Conservation (phyloP, 371 early-diverging fungal species). For the Mortierella sp. region DNA sequence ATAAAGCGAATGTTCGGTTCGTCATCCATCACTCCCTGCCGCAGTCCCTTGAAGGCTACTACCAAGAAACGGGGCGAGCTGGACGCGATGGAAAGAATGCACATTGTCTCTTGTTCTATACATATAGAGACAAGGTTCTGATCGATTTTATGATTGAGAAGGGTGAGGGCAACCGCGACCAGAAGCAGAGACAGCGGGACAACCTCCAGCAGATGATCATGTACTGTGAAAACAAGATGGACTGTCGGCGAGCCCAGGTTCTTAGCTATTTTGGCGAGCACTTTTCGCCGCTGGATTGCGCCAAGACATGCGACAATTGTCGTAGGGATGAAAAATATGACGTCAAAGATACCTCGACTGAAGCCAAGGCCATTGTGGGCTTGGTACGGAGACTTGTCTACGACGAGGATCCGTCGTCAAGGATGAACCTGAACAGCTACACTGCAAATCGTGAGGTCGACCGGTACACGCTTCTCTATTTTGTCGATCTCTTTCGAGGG, state of each 20-base stretch:
- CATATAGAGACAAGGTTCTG: constrained; percentile 81
- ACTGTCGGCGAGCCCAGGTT: constrained; percentile 95
- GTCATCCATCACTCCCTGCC: constrained; percentile 98
- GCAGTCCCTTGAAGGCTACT: constrained; percentile 98
- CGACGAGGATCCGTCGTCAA: constrained; percentile 20
- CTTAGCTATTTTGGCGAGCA: constrained; percentile 96
- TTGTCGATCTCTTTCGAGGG: constrained; percentile 88
- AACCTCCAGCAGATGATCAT: constrained; percentile 92
- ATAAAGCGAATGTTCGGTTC: constrained; percentile 99
- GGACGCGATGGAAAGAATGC: constrained; percentile 96
- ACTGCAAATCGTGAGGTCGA: constrained; percentile 30
- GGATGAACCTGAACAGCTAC: constrained; percentile 43
- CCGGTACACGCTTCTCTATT: constrained; percentile 78
- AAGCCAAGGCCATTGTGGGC: constrained; percentile 66
- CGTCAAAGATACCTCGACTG: constrained; percentile 65
- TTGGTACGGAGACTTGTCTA: constrained; percentile 60
- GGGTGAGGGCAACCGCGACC: constrained; percentile 85
- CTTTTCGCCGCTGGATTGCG: constrained; percentile 79
- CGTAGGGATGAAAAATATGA: constrained; percentile 37
- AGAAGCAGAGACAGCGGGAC: constrained; percentile 87
- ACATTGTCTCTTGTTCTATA: constrained; percentile 91
- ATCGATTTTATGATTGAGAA: constrained; percentile 85
- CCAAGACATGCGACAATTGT: constrained; percentile 97
- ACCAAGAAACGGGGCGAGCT: constrained; percentile 99
- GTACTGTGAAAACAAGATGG: constrained; percentile 94